These are phyloP conservation scores for Gynochthodes officinalis DNA, from an alignment of 257 asterid species.

Conservation along the genomic window DNA sequence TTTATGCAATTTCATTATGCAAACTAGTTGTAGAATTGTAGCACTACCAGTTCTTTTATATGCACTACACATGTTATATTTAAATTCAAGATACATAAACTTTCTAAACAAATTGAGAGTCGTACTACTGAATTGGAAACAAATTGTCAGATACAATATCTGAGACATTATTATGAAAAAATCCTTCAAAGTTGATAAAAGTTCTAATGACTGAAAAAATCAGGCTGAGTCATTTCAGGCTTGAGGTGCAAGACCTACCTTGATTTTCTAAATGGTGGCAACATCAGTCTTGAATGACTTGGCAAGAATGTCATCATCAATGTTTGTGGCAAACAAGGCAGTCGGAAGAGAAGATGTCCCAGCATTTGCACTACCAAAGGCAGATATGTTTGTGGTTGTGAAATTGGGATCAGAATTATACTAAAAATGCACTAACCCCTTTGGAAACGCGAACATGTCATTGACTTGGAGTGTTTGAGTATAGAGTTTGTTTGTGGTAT, in stretches of 20 bases:
- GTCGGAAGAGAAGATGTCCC: slow-evolving; percentile 28
- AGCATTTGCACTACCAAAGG: slow-evolving; percentile 30
- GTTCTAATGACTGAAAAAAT: neutral
- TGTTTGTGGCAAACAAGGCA: slow-evolving; percentile 16
- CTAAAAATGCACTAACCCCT: slow-evolving; percentile 27
- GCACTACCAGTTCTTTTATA: too few relatives aligned
- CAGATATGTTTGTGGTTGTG: slow-evolving; percentile 21
- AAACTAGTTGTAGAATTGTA: too few relatives aligned
- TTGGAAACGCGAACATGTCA: slow-evolving; percentile 26
- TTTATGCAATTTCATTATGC: too few relatives aligned
- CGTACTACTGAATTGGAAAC: too few relatives aligned
- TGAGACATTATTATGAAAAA: neutral
- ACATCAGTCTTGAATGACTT: slow-evolving; percentile 20
- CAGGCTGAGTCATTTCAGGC: neutral
- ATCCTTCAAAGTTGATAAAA: neutral
- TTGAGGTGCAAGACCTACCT: slow-evolving; percentile 21
- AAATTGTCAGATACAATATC: neutral
- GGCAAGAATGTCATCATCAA: slow-evolving; percentile 21
- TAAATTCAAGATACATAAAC: too few relatives aligned
- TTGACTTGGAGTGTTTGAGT: slow-evolving; percentile 21
- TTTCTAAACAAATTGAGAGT: too few relatives aligned
- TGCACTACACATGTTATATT: too few relatives aligned
- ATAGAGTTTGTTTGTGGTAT: slow-evolving; percentile 23
- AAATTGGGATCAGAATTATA: slow-evolving; percentile 13
- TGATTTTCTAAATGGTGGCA: slow-evolving; percentile 20